phyloP scores from a whole-genome alignment of 2,329 filamentous ascomycete genomes.

The Calonectria fujianensis region DNA sequence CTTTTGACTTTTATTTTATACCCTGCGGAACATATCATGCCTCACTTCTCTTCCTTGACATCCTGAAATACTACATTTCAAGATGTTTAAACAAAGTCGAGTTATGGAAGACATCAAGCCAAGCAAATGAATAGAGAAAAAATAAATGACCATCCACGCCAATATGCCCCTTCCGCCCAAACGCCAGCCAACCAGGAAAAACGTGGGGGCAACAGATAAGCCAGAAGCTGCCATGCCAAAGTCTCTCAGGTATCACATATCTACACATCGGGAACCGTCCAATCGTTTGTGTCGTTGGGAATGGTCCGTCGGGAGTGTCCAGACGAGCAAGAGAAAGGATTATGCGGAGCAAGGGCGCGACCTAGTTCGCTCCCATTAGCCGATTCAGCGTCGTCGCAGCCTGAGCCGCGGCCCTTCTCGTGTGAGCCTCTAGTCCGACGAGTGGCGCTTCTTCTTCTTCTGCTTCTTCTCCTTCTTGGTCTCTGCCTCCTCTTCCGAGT shows the following conservation, averaged over 20 bases:
- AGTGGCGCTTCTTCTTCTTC: constrained; percentile 69
- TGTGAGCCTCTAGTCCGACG: constrained; percentile 54
- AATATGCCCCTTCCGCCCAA: constrained; percentile 58
- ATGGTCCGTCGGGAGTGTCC: constrained; percentile 52
- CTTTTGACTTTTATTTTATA: constrained; percentile 41
- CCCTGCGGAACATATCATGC: constrained; percentile 39
- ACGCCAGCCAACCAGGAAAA: constrained; percentile 60
- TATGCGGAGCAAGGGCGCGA: constrained; percentile 42
- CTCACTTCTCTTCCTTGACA: constrained; percentile 27
- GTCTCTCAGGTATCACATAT: constrained; percentile 61
- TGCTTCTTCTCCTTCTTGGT: constrained; percentile 77
- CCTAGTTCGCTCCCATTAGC: constrained; percentile 41
- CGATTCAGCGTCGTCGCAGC: constrained; percentile 49
- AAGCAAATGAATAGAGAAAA: constrained; percentile 48
- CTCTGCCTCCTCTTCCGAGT: constrained; percentile 77
- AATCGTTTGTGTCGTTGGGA: constrained; percentile 48
- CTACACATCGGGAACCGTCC: constrained; percentile 56
- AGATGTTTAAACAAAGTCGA: constrained; percentile 21
- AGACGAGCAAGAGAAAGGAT: constrained; percentile 55
- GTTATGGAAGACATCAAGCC: constrained; percentile 38
- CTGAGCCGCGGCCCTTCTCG: constrained; percentile 44
- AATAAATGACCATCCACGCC: constrained; percentile 59
- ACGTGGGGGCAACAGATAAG: constrained; percentile 53
- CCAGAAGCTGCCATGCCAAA: constrained; percentile 55
- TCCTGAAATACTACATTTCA: constrained; percentile 22